Percentiles rank a stretch among this genome's conserved stretches.
Conservation (phyloP, 23 red algal species). For the Pyropia yezoensis region DNA sequence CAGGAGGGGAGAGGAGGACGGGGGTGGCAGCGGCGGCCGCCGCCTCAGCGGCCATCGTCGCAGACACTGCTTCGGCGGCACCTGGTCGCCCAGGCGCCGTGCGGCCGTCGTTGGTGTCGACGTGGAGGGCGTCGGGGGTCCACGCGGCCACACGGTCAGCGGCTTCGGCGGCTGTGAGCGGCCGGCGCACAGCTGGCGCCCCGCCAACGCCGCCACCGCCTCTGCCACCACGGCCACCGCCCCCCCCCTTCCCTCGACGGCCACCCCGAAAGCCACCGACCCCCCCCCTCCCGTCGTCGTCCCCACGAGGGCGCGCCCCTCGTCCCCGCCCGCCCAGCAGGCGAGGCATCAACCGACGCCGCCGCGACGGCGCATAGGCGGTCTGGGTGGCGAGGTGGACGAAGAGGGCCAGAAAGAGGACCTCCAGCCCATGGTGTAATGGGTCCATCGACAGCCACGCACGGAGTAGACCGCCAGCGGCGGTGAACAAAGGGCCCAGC, state of each 20-base stretch:
- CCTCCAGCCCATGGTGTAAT: constrained; percentile 28
- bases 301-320: too few relatives aligned
- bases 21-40: background rate
- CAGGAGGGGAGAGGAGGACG: constrained; percentile 1
- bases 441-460: too few relatives aligned
- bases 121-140: background rate
- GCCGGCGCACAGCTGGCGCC: too few relatives aligned
- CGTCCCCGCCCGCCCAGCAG: constrained; percentile 6
- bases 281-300: too few relatives aligned
- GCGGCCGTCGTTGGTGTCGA: constrained; percentile 18
- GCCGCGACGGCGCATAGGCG: constrained; percentile 41
- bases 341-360: constrained; percentile 1
- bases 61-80: constrained; percentile 1
- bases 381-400: constrained; percentile 42
- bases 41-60: background rate
- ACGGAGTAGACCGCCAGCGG: too few relatives aligned
- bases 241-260: too few relatives aligned
- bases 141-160: too few relatives aligned
- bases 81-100: constrained; percentile 34
- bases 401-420: constrained; percentile 40
- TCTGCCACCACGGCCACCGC: too few relatives aligned
- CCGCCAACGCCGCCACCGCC: too few relatives aligned
- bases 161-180: too few relatives aligned
- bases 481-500: too few relatives aligned
- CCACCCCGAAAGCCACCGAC: too few relatives aligned